Evolutionary conservation across 306 rosid species (phyloP), one percentile per base, ranked within the genome.

Genomic region (Inga leiocalycina): DNA sequence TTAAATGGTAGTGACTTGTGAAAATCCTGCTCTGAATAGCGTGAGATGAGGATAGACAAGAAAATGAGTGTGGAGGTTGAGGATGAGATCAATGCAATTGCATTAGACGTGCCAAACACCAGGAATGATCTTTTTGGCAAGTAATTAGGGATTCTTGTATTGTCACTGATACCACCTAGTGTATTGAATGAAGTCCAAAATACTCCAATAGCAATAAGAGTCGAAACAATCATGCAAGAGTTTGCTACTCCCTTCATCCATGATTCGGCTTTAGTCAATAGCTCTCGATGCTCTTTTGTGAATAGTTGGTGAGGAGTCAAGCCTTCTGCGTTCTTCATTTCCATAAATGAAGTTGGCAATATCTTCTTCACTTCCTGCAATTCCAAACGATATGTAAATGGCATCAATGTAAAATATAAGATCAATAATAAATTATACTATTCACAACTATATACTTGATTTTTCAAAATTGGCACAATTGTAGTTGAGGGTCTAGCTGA

Each of bases 21-120:
- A 52, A 91, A 91, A 14, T 91, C 91, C 0, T 76, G 46, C 35
- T 91, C 92, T 0, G 89, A 86, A 12, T 89, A 90, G 22, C 93
- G 81, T 0, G 95, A 86, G 0, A 85, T 89, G 10, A 91, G 89
- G 56, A 88, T 81, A n/a, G 88, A 89, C 80, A 87, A 68, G 52
- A 48, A 48, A 12, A 48, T 12, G 15, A 48, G 4, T 48, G 16
- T 12, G 52, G 52, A 48, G 52, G 52, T 10, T 48, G 52, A 48
- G 4, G 52, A 48, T 48, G 52, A 48, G 52, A 48, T 3, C 54
- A 49, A 43, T 41, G 96, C 90, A 34, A 71, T 2, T 3, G 89
- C 84, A 39, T 92, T 78, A 0, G 90, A 79, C 37, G 84, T 19
- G 4, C 77, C 76, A 57, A 91, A 91, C 8, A 84, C 6, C 30